phyloP scores from a whole-genome alignment of 2,329 filamentous ascomycete species.

The Fonsecaea erecta region DNA sequence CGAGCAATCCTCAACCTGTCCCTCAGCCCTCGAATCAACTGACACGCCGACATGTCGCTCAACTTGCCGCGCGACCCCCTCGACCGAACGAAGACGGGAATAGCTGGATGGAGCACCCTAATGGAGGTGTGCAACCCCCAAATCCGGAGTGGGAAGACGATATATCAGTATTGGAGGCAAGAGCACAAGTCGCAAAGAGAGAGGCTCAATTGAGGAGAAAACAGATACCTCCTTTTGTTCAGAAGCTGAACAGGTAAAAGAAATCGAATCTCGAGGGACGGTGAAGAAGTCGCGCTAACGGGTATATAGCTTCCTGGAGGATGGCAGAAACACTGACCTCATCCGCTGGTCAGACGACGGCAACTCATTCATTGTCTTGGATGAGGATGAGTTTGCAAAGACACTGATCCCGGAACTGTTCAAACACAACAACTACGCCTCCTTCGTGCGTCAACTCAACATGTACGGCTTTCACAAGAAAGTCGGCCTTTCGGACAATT shows the following conservation, averaged over 20 bases:
- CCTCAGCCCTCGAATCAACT: slow-evolving; percentile 52
- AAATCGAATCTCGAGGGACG: slow-evolving; percentile 21
- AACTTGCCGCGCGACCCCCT: slow-evolving; percentile 34
- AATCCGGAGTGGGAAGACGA: slow-evolving; percentile 61
- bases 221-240: slow-evolving; percentile 95
- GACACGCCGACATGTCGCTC: slow-evolving; percentile 47
- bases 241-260: slow-evolving; percentile 91
- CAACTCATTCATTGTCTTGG: slow-evolving; percentile 93
- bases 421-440: slow-evolving; percentile 80
- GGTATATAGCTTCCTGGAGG: slow-evolving; percentile 78
- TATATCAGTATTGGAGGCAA: slow-evolving; percentile 77
- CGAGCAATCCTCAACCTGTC: slow-evolving; percentile 19
- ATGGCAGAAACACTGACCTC: slow-evolving; percentile 87
- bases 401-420: slow-evolving; percentile 75
- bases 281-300: slow-evolving; percentile 6
- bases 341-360: slow-evolving; percentile 98
- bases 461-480: slow-evolving; percentile 71
- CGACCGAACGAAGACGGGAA: slow-evolving; percentile 26
- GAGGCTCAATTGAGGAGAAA: slow-evolving; percentile 90
- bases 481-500: slow-evolving; percentile 91
- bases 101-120: slow-evolving; percentile 46
- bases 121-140: slow-evolving; percentile 44
- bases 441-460: slow-evolving; percentile 73
- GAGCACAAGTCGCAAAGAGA: slow-evolving; percentile 79
- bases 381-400: slow-evolving; percentile 87